Conservation (phyloP, 2,329 filamentous ascomycete genomes). For the Fusarium domesticum region DNA sequence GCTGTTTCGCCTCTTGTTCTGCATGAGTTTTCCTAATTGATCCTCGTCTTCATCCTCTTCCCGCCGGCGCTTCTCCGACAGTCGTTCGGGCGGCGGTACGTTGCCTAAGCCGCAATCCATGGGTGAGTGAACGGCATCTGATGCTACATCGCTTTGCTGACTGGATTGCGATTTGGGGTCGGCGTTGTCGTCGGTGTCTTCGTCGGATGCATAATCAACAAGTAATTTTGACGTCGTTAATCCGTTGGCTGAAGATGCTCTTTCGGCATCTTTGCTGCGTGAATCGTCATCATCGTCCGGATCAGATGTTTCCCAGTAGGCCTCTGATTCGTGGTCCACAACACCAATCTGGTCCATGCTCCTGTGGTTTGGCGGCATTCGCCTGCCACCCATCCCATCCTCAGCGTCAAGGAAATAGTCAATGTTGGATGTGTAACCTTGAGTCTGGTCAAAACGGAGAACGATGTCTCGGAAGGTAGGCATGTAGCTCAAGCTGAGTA, state of each 20-base stretch:
- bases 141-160: slow-evolving; percentile 33
- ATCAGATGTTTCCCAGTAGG: slow-evolving; percentile 90
- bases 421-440: slow-evolving; percentile 61
- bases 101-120: slow-evolving; percentile 20
- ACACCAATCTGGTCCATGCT: slow-evolving; percentile 69
- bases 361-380: slow-evolving; percentile 46
- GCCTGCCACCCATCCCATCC: slow-evolving; percentile 50
- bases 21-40: slow-evolving; percentile 78
- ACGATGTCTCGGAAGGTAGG: slow-evolving; percentile 79
- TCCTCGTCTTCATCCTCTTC: slow-evolving; percentile 92
- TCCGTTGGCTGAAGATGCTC: slow-evolving; percentile 54
- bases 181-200: slow-evolving; percentile 62
- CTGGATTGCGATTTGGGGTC: slow-evolving; percentile 48
- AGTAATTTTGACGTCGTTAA: slow-evolving; percentile 65
- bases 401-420: slow-evolving; percentile 74
- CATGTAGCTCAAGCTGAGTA: slow-evolving; percentile 75
- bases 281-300: slow-evolving; percentile 71
- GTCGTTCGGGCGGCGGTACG: slow-evolving; percentile 66
- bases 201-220: slow-evolving; percentile 91
- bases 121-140: slow-evolving; percentile 34
- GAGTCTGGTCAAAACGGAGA: slow-evolving; percentile 73
- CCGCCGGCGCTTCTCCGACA: slow-evolving; percentile 84
- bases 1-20: slow-evolving; percentile 60
- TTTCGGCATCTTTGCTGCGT: slow-evolving; percentile 35
- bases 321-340: slow-evolving; percentile 75